Conservation (phyloP, 192 early-diverging fungal species). For the Glomus cerebriforme region DNA sequence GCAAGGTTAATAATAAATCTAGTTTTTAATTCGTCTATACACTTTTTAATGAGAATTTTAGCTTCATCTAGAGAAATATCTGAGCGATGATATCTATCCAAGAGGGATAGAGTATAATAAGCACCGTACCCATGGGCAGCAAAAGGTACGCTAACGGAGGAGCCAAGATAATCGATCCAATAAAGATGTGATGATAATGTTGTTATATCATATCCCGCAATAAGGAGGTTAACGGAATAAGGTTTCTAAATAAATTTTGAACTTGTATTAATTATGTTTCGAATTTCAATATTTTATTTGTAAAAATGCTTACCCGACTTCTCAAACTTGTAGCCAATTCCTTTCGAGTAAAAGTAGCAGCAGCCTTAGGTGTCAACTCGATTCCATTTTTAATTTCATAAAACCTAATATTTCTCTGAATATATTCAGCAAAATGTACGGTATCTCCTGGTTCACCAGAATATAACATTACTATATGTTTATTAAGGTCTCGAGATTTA, state of each 20-base stretch:
- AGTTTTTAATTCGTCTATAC: slow-evolving; percentile 77
- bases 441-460: slow-evolving; percentile 92
- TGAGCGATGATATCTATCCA: slow-evolving; percentile 89
- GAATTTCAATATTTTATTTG: not conserved
- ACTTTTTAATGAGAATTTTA: slow-evolving; percentile 80
- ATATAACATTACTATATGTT: slow-evolving; percentile 81
- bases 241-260: slow-evolving; percentile 59
- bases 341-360: slow-evolving; percentile 80
- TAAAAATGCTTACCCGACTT: slow-evolving; percentile 57
- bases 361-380: slow-evolving; percentile 76
- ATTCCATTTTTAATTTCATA: slow-evolving; percentile 88
- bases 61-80: slow-evolving; percentile 85
- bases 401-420: slow-evolving; percentile 89
- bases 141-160: slow-evolving; percentile 77
- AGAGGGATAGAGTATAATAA: slow-evolving; percentile 87
- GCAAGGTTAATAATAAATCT: slow-evolving; percentile 87
- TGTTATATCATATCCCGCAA: slow-evolving; percentile 82
- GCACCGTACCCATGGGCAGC: slow-evolving; percentile 90
- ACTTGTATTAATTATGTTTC: not conserved
- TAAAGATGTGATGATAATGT: slow-evolving; percentile 74
- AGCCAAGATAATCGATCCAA: slow-evolving; percentile 91
- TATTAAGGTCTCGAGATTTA: slow-evolving; percentile 84
- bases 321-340: slow-evolving; percentile 87
- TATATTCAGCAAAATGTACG: slow-evolving; percentile 93
- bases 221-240: slow-evolving; percentile 87